Conservation (phyloP, 2,329 filamentous ascomycete genomes). For the Aulographum hederae region DNA sequence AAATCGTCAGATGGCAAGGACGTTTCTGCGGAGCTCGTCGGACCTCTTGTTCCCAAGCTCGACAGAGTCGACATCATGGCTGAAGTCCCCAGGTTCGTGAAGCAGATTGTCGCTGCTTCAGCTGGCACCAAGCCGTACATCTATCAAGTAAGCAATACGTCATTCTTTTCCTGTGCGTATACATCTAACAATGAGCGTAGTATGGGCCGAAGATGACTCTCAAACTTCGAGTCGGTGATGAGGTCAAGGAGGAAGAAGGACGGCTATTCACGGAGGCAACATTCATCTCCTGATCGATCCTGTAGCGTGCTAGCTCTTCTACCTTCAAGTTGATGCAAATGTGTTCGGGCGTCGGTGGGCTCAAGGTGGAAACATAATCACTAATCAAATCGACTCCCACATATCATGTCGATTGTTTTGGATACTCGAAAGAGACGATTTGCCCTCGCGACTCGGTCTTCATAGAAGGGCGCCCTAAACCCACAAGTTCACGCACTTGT, state of each 20-base stretch:
- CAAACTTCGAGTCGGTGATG: slow-evolving; percentile 70
- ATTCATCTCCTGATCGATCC: slow-evolving; percentile 67
- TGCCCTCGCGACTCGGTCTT: too few species aligned
- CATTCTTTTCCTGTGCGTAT: not conserved
- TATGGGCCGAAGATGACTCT: slow-evolving; percentile 57
- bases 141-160: slow-evolving; percentile 52
- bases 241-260: slow-evolving; percentile 63
- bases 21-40: slow-evolving; percentile 51
- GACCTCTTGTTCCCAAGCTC: slow-evolving; percentile 45
- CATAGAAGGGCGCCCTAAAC: too few species aligned
- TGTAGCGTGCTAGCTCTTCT: too few species aligned
- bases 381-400: too few species aligned
- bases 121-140: slow-evolving; percentile 94
- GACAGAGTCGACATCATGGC: slow-evolving; percentile 93
- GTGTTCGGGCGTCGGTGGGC: too few species aligned
- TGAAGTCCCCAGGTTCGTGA: slow-evolving; percentile 88
- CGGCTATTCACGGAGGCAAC: slow-evolving; percentile 74
- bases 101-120: slow-evolving; percentile 74
- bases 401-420: too few species aligned
- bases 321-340: too few species aligned
- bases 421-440: too few species aligned
- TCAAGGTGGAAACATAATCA: too few species aligned
- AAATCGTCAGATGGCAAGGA: slow-evolving; percentile 58
- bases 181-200: slow-evolving; percentile 26
- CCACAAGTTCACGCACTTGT: too few species aligned